Conservation (phyloP, 768 basidiomycete species). For the Amanita muscaria region DNA sequence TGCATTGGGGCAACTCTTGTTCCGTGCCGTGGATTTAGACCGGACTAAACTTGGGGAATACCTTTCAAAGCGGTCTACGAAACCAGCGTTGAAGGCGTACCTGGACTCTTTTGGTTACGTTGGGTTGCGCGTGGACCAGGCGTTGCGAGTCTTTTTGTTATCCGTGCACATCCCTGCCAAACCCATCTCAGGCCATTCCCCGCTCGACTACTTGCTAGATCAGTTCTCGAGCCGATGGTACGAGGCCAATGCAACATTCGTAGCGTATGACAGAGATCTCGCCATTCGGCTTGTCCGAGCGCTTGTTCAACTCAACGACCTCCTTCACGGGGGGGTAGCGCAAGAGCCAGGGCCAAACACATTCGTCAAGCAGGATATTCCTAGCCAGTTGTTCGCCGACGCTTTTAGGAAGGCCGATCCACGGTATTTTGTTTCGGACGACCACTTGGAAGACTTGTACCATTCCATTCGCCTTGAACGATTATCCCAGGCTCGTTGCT, state of each 20-base stretch:
- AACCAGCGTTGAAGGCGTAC: slow-evolving; percentile 71
- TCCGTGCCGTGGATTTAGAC: slow-evolving; percentile 80
- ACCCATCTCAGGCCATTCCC: slow-evolving; percentile 24
- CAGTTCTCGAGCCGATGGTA: slow-evolving; percentile 87
- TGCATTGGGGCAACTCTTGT: slow-evolving; percentile 69
- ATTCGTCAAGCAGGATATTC: slow-evolving; percentile 50
- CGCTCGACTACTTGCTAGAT: slow-evolving; percentile 67
- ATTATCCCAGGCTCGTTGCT: slow-evolving; percentile 59
- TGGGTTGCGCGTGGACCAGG: slow-evolving; percentile 79
- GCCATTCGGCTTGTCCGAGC: slow-evolving; percentile 70
- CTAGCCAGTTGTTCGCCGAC: slow-evolving; percentile 70
- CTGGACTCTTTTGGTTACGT: slow-evolving; percentile 83
- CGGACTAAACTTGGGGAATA: slow-evolving; percentile 77
- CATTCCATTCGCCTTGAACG: slow-evolving; percentile 64
- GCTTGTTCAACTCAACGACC: slow-evolving; percentile 82
- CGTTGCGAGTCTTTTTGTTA: slow-evolving; percentile 82
- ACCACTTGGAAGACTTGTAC: slow-evolving; percentile 71
- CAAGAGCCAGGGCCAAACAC: slow-evolving; percentile 49
- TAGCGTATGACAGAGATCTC: slow-evolving; percentile 78
- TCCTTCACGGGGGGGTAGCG: slow-evolving; percentile 68
- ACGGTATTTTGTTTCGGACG: slow-evolving; percentile 60
- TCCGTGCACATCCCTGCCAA: slow-evolving; percentile 53
- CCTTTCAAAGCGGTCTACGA: slow-evolving; percentile 65
- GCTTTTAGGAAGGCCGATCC: slow-evolving; percentile 77
- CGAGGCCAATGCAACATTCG: slow-evolving; percentile 71